These are phyloP conservation scores for Tylopilus plumbeoviolaceoides DNA, from an alignment of 768 basidiomycete genomes.

Conservation along the genomic window DNA sequence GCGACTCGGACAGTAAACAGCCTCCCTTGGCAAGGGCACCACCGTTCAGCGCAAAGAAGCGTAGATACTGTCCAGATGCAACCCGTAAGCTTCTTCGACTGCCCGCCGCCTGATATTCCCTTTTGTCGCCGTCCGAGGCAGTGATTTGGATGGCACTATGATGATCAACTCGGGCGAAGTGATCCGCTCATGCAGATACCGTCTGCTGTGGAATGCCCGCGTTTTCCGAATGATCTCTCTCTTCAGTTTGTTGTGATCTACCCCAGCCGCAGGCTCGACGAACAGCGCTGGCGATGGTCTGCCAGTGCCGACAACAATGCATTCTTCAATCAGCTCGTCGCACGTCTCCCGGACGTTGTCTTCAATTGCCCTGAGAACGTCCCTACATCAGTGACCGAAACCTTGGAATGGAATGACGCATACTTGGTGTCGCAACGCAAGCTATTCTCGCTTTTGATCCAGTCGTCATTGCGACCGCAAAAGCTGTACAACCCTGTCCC, in stretches of 20 bases:
- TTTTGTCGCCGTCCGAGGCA: conserved; percentile 77
- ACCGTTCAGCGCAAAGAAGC: conserved; percentile 21
- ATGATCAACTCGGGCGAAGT: conserved; percentile 59
- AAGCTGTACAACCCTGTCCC: conserved; percentile 55
- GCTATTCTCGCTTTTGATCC: conserved; percentile 81
- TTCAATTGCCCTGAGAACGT: conserved; percentile 56
- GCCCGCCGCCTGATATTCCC: conserved; percentile 77
- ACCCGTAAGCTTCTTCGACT: conserved; percentile 62
- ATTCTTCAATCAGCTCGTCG: conserved; percentile 54
- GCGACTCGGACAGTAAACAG: too few relatives aligned
- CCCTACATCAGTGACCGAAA: conserved; percentile 6
- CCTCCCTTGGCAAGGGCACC: too few relatives aligned
- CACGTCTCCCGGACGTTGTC: conserved; percentile 72
- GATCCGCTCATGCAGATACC: conserved; percentile 80
- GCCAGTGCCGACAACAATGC: conserved; percentile 73
- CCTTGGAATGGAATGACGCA: conserved; percentile 11
- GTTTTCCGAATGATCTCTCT: conserved; percentile 71
- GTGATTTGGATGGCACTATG: conserved; percentile 58
- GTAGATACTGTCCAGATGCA: conserved; percentile 58
- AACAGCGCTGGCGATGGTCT: conserved; percentile 76
- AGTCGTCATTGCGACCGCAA: conserved; percentile 76
- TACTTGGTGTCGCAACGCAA: conserved; percentile 74
- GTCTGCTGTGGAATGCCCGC: conserved; percentile 65
- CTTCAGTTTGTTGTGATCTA: conserved; percentile 57
- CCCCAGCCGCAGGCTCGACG: conserved; percentile 55